Evolutionary conservation across 179 eudicot species (phyloP).

Genomic region (Beta lomatogona): DNA sequence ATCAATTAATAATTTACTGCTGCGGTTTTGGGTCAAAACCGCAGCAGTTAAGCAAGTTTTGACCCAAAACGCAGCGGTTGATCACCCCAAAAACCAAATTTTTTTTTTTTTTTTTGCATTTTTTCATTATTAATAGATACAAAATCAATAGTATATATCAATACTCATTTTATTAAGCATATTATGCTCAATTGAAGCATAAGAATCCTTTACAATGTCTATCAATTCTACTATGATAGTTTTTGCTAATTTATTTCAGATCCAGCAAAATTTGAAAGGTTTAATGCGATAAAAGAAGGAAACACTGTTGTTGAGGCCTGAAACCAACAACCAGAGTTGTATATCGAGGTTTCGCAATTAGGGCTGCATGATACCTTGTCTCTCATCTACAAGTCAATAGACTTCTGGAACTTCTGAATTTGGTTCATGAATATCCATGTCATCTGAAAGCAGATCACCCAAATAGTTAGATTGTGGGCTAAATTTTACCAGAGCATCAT

Average conservation of each 20-base stretch:
- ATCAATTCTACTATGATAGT: constrained; percentile 6
- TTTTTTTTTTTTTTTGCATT: too few relatives aligned
- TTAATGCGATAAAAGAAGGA: neutral
- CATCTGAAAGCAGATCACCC: constrained; percentile 55
- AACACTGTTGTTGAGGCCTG: constrained; percentile 20
- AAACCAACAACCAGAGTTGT: constrained; percentile 17
- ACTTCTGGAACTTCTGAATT: constrained; percentile 70
- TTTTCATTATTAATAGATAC: too few relatives aligned
- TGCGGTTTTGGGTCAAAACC: too few relatives aligned
- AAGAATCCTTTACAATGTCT: too few relatives aligned
- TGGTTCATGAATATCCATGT: constrained; percentile 97
- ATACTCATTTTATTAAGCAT: too few relatives aligned
- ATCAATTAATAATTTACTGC: too few relatives aligned
- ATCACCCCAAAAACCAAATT: too few relatives aligned
- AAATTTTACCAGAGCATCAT: too few relatives aligned
- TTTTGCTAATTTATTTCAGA: constrained; percentile 32
- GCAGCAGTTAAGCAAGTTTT: too few relatives aligned
- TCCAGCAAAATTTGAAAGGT: constrained; percentile 29
- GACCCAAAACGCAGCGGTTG: too few relatives aligned
- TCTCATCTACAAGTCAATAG: constrained; percentile 50
- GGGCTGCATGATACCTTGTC: neutral
- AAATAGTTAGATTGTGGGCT: constrained; percentile 18
- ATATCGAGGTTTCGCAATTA: neutral
- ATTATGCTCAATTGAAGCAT: too few relatives aligned
- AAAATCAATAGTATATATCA: too few relatives aligned